Conservation (phyloP, 1,139 yeast genomes). For the Candida freyschussii region DNA sequence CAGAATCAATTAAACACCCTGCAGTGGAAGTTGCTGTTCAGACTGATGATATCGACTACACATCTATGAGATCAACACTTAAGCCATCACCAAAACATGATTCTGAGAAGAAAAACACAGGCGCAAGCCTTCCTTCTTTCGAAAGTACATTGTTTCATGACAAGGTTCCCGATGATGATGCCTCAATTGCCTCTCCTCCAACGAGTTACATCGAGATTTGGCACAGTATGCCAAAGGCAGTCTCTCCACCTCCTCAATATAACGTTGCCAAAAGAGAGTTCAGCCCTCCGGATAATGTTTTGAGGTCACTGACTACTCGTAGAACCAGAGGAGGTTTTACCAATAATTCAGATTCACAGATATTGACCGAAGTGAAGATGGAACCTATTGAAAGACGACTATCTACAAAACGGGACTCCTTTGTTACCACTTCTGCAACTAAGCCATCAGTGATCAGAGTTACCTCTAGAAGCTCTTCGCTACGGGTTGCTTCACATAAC, state of each 20-base stretch:
- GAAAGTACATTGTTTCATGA: conserved; percentile 23
- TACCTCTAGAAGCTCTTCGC: conserved; percentile 18
- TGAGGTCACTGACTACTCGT: conserved; percentile 18
- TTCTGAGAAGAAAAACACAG: conserved; percentile 1
- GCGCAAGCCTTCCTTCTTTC: conserved; percentile 18
- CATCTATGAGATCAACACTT: conserved; percentile 1
- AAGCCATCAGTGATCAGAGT: conserved; percentile 19
- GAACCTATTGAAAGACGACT: conserved; percentile 8
- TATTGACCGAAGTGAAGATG: conserved; percentile 4
- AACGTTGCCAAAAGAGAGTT: conserved; percentile 11
- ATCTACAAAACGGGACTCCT: conserved; percentile 7
- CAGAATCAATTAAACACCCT: too few relatives aligned
- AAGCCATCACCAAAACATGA: conserved; percentile 8
- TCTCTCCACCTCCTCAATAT: conserved; percentile 23
- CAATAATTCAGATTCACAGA: conserved; percentile 7
- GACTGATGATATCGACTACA: conserved; percentile 9
- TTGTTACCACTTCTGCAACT: conserved; percentile 21
- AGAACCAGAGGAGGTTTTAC: conserved; percentile 5
- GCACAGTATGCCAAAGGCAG: conserved; percentile 22
- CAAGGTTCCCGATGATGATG: conserved; percentile 17
- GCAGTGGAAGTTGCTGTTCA: conserved; percentile 16
- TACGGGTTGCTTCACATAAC: conserved; percentile 3
- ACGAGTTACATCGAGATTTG: conserved; percentile 25
- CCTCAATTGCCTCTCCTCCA: conserved; percentile 9
- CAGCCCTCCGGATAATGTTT: conserved; percentile 20